A percentile compares a stretch with the other conserved stretches of the same genome.
phyloP scores from a whole-genome alignment of 148 eudicot species.

The Persicaria maculosa region DNA sequence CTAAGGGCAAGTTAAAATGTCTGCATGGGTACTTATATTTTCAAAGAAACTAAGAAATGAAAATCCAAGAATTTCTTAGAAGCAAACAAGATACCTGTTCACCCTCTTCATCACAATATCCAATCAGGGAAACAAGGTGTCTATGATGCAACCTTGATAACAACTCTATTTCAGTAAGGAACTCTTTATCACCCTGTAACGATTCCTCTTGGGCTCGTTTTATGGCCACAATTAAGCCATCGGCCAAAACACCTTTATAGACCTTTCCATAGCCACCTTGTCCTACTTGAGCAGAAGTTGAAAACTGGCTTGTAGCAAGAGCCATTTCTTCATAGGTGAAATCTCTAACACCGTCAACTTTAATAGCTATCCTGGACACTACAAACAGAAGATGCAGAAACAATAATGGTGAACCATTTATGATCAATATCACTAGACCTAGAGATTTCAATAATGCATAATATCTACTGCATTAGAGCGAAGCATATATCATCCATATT shows the following conservation, averaged over 20 bases:
- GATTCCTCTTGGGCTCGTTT: conserved; percentile 93
- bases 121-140: conserved; percentile 72
- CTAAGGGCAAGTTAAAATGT: too few relatives aligned
- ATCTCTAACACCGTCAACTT: conserved; percentile 73
- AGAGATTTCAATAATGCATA: background rate
- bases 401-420: background rate
- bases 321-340: conserved; percentile 67
- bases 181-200: conserved; percentile 76
- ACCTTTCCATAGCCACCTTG: conserved; percentile 95
- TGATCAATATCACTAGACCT: background rate
- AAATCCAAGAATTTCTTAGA: background rate
- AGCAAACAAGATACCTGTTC: conserved; percentile 54
- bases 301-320: conserved; percentile 54
- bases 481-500: background rate
- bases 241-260: conserved; percentile 57
- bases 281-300: conserved; percentile 55
- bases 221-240: conserved; percentile 54
- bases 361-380: conserved; percentile 37
- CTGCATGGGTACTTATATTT: background rate
- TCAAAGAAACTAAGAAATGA: background rate
- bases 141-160: conserved; percentile 88
- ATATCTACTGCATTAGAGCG: background rate
- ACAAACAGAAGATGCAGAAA: background rate
- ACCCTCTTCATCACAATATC: conserved; percentile 71
- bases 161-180: conserved; percentile 79